Evolutionary conservation across 2,329 filamentous ascomycete genomes (phyloP), one percentile per base, ranked within the genome.

Genomic region (Dothistroma pini): DNA sequence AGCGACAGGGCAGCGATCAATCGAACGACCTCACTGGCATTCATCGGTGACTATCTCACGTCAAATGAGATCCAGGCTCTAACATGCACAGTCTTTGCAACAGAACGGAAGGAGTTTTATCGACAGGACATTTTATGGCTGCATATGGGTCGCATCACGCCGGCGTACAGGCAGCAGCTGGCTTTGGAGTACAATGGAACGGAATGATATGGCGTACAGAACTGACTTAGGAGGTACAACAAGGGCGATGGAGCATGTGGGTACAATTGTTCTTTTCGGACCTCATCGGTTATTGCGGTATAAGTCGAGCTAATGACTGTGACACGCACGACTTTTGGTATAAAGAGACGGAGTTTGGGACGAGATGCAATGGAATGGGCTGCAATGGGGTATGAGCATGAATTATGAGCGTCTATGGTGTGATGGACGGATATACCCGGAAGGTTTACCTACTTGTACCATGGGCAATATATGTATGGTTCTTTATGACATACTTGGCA

Each of bases 1-100:
- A 69, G 56, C 63, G 68, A 22, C 71, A 72, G 57, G 66, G 68
- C 47, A 69, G 68, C 59, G 69, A 70, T 52, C 61, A 59, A 44
- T 63, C 63, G 21, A 62, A 56, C 49, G 59, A 63, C 38, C 4
- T n/a, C 41, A 54, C 60, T 32, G 65, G 61, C 52, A 56, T 60
- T 59, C 59, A 63, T 25, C 56, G 49, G 56, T 63, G 61, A 63
- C 54, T 57, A 59, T 59, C 32, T 41, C 38, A 56, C 41, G 29
- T 58, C 14, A 55, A 21, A 12, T 29, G 31, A 53, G 12, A 29
- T 11, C 31, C n/a, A 53, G 25, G 5, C 51, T 32, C 21, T 11
- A 31, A 22, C 44, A 29, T 50, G 16, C 14, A 56, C 32, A 54
- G 19, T 34, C 41, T 25, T 31, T 29, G 25, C 25, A 14, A 35